phyloP scores from a whole-genome alignment of 1,284 basidiomycete species.

The Lentinula novae-zelandiae region DNA sequence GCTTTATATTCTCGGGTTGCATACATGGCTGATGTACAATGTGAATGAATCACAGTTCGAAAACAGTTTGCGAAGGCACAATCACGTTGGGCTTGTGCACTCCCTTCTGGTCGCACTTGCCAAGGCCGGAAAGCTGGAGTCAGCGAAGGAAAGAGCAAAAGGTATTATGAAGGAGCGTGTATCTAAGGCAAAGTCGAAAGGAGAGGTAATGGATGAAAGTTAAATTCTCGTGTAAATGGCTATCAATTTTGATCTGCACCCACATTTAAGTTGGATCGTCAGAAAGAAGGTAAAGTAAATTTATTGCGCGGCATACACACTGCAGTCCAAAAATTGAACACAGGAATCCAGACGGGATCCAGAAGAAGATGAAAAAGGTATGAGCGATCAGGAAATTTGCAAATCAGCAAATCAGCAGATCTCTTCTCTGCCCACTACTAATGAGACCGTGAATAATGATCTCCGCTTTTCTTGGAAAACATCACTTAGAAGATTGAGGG shows the following conservation, averaged over 20 bases:
- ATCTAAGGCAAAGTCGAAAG: constrained; percentile 45
- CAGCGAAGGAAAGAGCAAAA: constrained; percentile 44
- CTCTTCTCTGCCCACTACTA: too few relatives aligned
- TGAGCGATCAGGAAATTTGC: too few relatives aligned
- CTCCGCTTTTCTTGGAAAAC: too few relatives aligned
- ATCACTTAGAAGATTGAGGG: background rate
- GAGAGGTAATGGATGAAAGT: constrained; percentile 55
- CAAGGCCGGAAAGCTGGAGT: constrained; percentile 53
- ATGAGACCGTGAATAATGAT: too few relatives aligned
- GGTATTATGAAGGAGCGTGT: constrained; percentile 50
- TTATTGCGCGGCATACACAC: background rate
- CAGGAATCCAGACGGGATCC: too few relatives aligned
- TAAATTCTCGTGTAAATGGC: background rate
- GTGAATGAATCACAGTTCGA: constrained; percentile 53
- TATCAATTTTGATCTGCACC: background rate
- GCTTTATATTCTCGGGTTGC: constrained; percentile 4
- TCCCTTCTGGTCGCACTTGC: constrained; percentile 66
- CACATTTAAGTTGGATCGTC: background rate
- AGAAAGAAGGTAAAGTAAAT: background rate
- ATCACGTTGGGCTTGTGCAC: constrained; percentile 78
- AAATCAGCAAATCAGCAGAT: too few relatives aligned
- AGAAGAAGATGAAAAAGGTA: too few relatives aligned
- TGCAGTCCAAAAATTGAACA: too few relatives aligned
- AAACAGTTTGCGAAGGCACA: constrained; percentile 78
- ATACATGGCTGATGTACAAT: background rate